Base-by-base conservation (phyloP, 2,329 filamentous ascomycete species). In the Trichoderma sp. region DNA sequence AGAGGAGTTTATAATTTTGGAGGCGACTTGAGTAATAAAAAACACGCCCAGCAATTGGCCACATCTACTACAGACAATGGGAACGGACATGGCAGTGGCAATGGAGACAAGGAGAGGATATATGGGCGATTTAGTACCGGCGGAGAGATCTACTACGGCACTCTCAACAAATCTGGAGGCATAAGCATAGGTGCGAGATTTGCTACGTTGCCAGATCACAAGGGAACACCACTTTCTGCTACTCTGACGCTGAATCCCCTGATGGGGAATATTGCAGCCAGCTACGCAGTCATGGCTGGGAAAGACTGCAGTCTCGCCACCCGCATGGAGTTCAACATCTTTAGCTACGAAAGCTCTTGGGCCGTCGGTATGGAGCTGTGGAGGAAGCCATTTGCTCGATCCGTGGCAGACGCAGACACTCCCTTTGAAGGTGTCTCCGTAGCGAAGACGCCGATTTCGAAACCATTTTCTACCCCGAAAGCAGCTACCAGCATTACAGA, bases 1-100 rank as follows among this genome's bases (percentile, higher is more conserved):
- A 88, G 95, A 30, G 96, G 94, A 0, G 85, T 99, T 1, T 99
- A 97, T 85, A 98, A 99, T 80, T 98, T 97, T 79, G 95, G 95
- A 15, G 88, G 90, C 20, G 92, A 95, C 74, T 88, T 88, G 9
- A 71, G 70, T 17, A 62, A 32, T 28, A 71, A 71, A 23, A 71
- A 65, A 43, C 43, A 70, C 47, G 36, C 17, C 32, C 36, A 47
- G 28, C 55, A 62, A 9, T 8, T 36, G 4, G n/a, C 32, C 9
- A 13, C 30, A 3, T 43, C 68, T 17, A 7, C 57, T 23, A 34
- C 70, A 13, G 76, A 76, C 4, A 75, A 74, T 47, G 75, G 72
- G 26, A 74, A 77, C 26, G 74, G 76, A 20, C 75, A 73, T 15
- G 76, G 72, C 67, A 73, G 70, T 15, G 74, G 76, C 47, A 77